These are phyloP conservation scores for Lodderomyces margitis DNA, from an alignment of 1,139 yeast species.

Conservation along the genomic window DNA sequence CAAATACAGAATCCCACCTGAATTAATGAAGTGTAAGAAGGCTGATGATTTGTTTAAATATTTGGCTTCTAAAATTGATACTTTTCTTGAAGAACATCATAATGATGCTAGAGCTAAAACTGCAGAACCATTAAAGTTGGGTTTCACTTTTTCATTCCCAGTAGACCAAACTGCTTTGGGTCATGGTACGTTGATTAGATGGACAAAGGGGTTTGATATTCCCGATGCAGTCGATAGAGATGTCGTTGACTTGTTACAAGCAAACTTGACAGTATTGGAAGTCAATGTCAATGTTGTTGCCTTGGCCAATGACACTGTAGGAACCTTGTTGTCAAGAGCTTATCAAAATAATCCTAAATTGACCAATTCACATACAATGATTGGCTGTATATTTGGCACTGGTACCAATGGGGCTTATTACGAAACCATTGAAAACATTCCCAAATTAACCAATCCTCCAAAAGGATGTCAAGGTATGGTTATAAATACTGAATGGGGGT, in stretches of 20 bases:
- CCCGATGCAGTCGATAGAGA: conserved; percentile 83
- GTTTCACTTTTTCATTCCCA: conserved; percentile 93
- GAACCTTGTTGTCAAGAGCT: conserved; percentile 84
- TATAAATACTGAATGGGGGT: conserved; percentile 96
- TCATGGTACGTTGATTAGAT: conserved; percentile 77
- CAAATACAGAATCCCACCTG: conserved; percentile 72
- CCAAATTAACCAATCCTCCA: conserved; percentile 54
- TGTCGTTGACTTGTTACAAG: conserved; percentile 70
- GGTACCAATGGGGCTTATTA: conserved; percentile 95
- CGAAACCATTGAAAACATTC: conserved; percentile 69
- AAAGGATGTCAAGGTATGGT: conserved; percentile 71
- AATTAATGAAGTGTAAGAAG: conserved; percentile 57
- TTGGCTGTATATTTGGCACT: conserved; percentile 93
- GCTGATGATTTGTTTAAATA: conserved; percentile 63
- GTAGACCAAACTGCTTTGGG: conserved; percentile 78
- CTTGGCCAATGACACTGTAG: conserved; percentile 91
- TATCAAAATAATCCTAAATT: conserved; percentile 61
- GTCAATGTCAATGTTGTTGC: conserved; percentile 80
- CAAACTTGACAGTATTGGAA: conserved; percentile 55
- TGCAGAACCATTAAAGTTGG: conserved; percentile 53
- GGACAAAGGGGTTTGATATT: conserved; percentile 94
- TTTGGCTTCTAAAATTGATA: conserved; percentile 65
- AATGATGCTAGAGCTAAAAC: conserved; percentile 26
- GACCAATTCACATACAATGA: conserved; percentile 65
- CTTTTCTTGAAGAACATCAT: conserved; percentile 66